Percentiles rank a stretch among this genome's conserved stretches.
These are phyloP conservation scores for Novakomyces olei DNA, from an alignment of 805 yeast genomes.

Conservation along the genomic window DNA sequence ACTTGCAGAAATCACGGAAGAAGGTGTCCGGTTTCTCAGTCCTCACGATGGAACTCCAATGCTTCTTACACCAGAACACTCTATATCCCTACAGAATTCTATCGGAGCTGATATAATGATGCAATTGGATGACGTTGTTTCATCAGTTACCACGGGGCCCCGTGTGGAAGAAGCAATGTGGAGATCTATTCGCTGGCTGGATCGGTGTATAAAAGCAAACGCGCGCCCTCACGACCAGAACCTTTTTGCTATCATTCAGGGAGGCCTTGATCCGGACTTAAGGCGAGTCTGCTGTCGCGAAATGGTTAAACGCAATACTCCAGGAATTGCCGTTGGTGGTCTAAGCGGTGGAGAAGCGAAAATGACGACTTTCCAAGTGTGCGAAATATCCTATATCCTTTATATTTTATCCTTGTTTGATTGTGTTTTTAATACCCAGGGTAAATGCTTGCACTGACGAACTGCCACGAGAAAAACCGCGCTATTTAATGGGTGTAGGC, in stretches of 20 bases:
- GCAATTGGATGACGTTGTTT: conserved; percentile 26
- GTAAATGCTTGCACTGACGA: conserved; percentile 21
- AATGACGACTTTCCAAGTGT: conserved; percentile 19
- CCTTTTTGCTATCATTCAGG: conserved; percentile 24
- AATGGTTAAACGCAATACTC: conserved; percentile 23
- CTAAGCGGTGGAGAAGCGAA: conserved; percentile 27
- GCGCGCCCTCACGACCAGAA: conserved; percentile 22
- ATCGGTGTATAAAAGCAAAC: conserved; percentile 23
- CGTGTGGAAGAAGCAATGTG: conserved; percentile 26
- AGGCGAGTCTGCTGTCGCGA: conserved; percentile 21
- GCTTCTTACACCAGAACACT: conserved; percentile 26
- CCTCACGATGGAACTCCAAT: conserved; percentile 27
- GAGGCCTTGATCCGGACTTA: conserved; percentile 22
- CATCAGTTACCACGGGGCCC: conserved; percentile 23
- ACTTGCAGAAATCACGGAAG: conserved; percentile 25
- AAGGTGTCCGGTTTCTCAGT: conserved; percentile 23
- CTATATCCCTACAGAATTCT: conserved; percentile 23
- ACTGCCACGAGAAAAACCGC: conserved; percentile 21
- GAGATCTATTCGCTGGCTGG: conserved; percentile 23
- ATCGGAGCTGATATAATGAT: conserved; percentile 26
- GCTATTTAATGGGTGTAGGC: conserved; percentile 27
- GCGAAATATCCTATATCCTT: conserved; percentile 1
- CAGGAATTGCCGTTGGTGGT: conserved; percentile 27
- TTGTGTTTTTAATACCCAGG: conserved; percentile 3
- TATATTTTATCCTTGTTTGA: too few relatives aligned